A percentile compares a stretch with the other conserved stretches of the same genome.
Evolutionary conservation across 768 basidiomycete species (phyloP).

Genomic region (Hygrocybe punicea): DNA sequence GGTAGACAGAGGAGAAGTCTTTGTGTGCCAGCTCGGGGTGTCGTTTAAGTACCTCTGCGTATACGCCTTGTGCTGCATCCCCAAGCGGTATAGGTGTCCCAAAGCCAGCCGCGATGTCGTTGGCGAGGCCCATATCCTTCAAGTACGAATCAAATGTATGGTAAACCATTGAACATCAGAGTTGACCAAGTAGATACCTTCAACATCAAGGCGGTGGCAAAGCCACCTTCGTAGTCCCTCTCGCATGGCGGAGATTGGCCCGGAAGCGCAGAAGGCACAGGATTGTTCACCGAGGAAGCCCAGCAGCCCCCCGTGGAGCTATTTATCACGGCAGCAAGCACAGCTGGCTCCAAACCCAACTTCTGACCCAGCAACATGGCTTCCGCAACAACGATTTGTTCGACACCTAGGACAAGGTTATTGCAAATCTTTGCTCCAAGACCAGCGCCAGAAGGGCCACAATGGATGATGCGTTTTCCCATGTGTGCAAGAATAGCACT

Average conservation of each 20-base stretch:
- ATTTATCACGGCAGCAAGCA: constrained; percentile 82
- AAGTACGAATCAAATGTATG: constrained; percentile 4
- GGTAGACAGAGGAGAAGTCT: constrained; percentile 83
- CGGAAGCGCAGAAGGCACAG: constrained; percentile 70
- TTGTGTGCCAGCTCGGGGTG: constrained; percentile 60
- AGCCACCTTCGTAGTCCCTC: constrained; percentile 80
- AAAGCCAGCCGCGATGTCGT: constrained; percentile 51
- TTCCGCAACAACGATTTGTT: constrained; percentile 84
- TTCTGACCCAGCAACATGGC: constrained; percentile 84
- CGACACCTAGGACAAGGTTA: constrained; percentile 64
- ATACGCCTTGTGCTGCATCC: constrained; percentile 59
- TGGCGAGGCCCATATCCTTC: constrained; percentile 87
- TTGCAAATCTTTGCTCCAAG: constrained; percentile 53
- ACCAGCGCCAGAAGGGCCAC: constrained; percentile 77
- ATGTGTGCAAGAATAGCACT: constrained; percentile 63
- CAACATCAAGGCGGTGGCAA: constrained; percentile 78
- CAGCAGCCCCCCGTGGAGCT: constrained; percentile 81
- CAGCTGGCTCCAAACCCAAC: constrained; percentile 71
- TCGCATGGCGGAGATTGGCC: constrained; percentile 78
- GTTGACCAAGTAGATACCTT: constrained; percentile 52
- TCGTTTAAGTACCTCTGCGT: constrained; percentile 49
- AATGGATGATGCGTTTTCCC: constrained; percentile 81
- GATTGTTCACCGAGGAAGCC: constrained; percentile 84
- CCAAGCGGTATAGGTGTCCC: constrained; percentile 62
- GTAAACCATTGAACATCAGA: constrained; percentile 4